phyloP scores from a whole-genome alignment of 2,329 filamentous ascomycete species.

The Chrysoporthe deuterocubensis region DNA sequence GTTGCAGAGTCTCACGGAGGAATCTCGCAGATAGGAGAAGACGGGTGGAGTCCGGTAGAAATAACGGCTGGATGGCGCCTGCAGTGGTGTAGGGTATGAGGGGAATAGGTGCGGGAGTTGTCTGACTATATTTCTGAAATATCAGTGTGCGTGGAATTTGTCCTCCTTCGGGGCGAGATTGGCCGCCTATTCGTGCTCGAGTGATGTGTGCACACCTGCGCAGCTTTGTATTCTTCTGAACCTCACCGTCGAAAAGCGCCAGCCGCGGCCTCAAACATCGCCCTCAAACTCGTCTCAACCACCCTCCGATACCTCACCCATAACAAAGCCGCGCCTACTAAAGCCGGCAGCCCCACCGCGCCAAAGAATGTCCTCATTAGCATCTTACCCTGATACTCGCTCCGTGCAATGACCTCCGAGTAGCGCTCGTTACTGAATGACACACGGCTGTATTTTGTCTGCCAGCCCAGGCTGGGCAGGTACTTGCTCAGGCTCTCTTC shows the following conservation, averaged over 20 bases:
- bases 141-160: background rate
- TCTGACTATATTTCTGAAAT: background rate
- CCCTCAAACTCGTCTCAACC: slow-evolving; percentile 14
- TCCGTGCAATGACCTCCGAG: slow-evolving; percentile 75
- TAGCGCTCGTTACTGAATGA: slow-evolving; percentile 95
- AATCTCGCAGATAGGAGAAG: background rate
- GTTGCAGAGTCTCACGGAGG: background rate
- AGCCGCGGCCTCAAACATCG: slow-evolving; percentile 8
- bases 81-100: background rate
- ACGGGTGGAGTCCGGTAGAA: background rate
- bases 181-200: background rate
- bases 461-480: slow-evolving; percentile 79
- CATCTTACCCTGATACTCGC: slow-evolving; percentile 69
- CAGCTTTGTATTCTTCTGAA: background rate
- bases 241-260: slow-evolving; percentile 14
- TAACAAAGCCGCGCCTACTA: slow-evolving; percentile 29
- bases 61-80: background rate
- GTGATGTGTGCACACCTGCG: background rate
- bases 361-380: slow-evolving; percentile 52
- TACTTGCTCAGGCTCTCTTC: slow-evolving; percentile 83
- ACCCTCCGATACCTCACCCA: slow-evolving; percentile 22
- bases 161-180: background rate
- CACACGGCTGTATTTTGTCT: slow-evolving; percentile 89
- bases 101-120: too few relatives aligned
- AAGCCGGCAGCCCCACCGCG: slow-evolving; percentile 33